These are phyloP conservation scores for Kregervanrija delftensis DNA, from an alignment of 805 yeast genomes.

Conservation along the genomic window DNA sequence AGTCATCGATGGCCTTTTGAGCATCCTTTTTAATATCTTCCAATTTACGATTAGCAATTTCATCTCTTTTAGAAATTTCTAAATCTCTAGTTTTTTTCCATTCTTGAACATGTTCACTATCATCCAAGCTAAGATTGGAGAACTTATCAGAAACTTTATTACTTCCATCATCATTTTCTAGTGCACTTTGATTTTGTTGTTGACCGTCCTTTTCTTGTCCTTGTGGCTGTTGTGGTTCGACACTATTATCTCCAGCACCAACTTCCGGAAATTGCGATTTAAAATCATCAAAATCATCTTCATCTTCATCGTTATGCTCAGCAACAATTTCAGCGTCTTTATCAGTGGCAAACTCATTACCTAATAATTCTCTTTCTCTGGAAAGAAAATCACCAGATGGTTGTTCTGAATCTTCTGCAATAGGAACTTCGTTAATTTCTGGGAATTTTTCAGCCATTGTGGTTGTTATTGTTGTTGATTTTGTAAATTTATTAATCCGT, in stretches of 20 bases:
- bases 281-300: slow-evolving; percentile 50
- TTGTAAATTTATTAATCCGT: neutral
- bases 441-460: slow-evolving; percentile 74
- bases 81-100: slow-evolving; percentile 81
- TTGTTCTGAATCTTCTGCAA: slow-evolving; percentile 21
- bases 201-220: slow-evolving; percentile 2
- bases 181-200: neutral
- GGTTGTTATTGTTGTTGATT: neutral
- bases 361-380: slow-evolving; percentile 61
- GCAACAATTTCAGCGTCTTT: slow-evolving; percentile 41
- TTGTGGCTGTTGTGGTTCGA: slow-evolving; percentile 4
- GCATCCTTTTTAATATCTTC: slow-evolving; percentile 69
- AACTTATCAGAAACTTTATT: slow-evolving; percentile 39
- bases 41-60: slow-evolving; percentile 55
- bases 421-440: slow-evolving; percentile 45
- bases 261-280: slow-evolving; percentile 62
- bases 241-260: slow-evolving; percentile 20
- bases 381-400: slow-evolving; percentile 47
- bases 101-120: slow-evolving; percentile 55
- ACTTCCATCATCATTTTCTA: slow-evolving; percentile 17
- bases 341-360: slow-evolving; percentile 66
- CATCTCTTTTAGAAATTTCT: slow-evolving; percentile 77
- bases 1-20: slow-evolving; percentile 77
- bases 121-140: slow-evolving; percentile 33
- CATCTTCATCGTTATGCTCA: slow-evolving; percentile 30